Conservation (phyloP, 352 stramenopile species). For the Phytophthora meadii region DNA sequence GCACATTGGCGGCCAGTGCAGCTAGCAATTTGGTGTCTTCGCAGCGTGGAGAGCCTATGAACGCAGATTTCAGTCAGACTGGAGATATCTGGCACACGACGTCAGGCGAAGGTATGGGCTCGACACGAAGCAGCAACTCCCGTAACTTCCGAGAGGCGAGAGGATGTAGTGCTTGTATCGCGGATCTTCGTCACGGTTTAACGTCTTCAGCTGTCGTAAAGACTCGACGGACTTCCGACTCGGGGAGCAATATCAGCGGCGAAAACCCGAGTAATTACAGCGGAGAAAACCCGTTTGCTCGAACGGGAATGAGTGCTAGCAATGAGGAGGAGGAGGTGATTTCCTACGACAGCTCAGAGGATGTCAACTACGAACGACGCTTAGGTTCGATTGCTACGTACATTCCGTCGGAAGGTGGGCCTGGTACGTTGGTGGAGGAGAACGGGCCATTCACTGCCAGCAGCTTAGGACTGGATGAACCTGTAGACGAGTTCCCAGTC, state of each 20-base stretch:
- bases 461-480: slow-evolving; percentile 27
- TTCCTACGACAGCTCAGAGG: slow-evolving; percentile 40
- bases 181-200: slow-evolving; percentile 41
- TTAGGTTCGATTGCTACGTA: slow-evolving; percentile 43
- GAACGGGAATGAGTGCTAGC: slow-evolving; percentile 27
- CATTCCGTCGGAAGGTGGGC: slow-evolving; percentile 32
- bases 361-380: slow-evolving; percentile 39
- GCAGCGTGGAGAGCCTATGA: slow-evolving; percentile 9
- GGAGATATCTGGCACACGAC: slow-evolving; percentile 32
- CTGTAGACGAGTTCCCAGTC: slow-evolving; percentile 36
- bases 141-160: slow-evolving; percentile 25
- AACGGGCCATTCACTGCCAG: slow-evolving; percentile 27
- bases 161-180: slow-evolving; percentile 43
- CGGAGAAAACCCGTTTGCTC: slow-evolving; percentile 23
- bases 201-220: slow-evolving; percentile 24
- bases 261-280: slow-evolving; percentile 23
- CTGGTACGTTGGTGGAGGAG: slow-evolving; percentile 30
- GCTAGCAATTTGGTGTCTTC: slow-evolving; percentile 19
- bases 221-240: slow-evolving; percentile 22
- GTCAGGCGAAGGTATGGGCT: slow-evolving; percentile 6
- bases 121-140: slow-evolving; percentile 19
- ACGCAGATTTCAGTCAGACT: slow-evolving; percentile 34
- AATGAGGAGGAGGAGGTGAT: slow-evolving; percentile 36
- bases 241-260: slow-evolving; percentile 21
- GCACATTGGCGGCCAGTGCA: slow-evolving; percentile 26